Percentiles rank a stretch among this genome's conserved stretches.
Evolutionary conservation across 768 basidiomycete species (phyloP).

Genomic region (Kondoa subrosea): DNA sequence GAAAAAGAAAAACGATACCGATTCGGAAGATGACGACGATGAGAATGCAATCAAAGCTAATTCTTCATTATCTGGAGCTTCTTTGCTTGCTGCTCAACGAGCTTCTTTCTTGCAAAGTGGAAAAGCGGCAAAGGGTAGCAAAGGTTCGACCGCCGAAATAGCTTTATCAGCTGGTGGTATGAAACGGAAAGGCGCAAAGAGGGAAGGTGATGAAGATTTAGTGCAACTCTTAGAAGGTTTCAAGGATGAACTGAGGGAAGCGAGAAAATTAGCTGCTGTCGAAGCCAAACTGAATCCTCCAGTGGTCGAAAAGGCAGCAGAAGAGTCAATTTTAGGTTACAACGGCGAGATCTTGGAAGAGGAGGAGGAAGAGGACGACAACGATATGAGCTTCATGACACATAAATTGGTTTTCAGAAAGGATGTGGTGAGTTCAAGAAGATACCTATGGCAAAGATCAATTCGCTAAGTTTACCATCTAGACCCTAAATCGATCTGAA

Average conservation of each 20-base stretch:
- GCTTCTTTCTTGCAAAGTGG: constrained; percentile 23
- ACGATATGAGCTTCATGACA: constrained; percentile 19
- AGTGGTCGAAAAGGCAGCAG: not conserved
- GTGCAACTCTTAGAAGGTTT: constrained; percentile 21
- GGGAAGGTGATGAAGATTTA: constrained; percentile 21
- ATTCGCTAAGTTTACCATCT: too few relatives aligned
- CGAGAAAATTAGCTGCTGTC: constrained; percentile 11
- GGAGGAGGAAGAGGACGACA: constrained; percentile 23
- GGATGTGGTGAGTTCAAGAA: constrained; percentile 22
- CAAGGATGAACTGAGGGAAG: constrained; percentile 22
- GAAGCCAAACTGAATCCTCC: constrained; percentile 1
- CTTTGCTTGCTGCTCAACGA: constrained; percentile 26
- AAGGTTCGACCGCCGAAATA: not conserved
- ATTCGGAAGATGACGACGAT: constrained; percentile 17
- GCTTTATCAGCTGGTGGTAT: constrained; percentile 9
- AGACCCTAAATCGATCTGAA: constrained; percentile 22
- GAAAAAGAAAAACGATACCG: constrained; percentile 16
- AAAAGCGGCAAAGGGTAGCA: constrained; percentile 2
- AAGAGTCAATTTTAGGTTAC: constrained; percentile 10
- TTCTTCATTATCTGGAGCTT: constrained; percentile 20
- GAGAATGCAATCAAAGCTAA: not conserved
- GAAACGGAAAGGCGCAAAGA: constrained; percentile 14
- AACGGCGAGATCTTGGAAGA: constrained; percentile 21
- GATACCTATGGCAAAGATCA: too few relatives aligned
- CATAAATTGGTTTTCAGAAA: constrained; percentile 28